Conservation (phyloP, 192 early-diverging fungal species). For the Phycomyces nitens region DNA sequence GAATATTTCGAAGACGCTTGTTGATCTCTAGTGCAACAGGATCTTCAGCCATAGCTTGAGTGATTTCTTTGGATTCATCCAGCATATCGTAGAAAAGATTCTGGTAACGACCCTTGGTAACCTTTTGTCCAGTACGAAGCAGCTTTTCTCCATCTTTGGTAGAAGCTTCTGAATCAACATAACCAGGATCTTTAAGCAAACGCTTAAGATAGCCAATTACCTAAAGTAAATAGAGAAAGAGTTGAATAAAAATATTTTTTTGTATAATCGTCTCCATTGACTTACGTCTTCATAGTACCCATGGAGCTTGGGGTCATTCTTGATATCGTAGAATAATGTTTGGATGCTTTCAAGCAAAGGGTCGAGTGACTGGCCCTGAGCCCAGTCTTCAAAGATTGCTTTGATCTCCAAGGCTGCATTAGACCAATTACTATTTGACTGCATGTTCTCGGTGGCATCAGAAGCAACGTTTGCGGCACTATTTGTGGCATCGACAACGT, state of each 20-base stretch:
- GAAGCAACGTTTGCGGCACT: not conserved
- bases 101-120: conserved; percentile 32
- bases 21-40: conserved; percentile 24
- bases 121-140: conserved; percentile 17
- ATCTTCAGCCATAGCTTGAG: conserved; percentile 30
- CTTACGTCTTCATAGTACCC: conserved; percentile 16
- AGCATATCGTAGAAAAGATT: conserved; percentile 20
- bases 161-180: conserved; percentile 22
- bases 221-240: too few relatives aligned
- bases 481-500: not conserved
- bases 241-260: too few relatives aligned
- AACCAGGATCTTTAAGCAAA: conserved; percentile 34
- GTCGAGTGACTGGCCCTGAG: conserved; percentile 36
- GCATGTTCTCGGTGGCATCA: not conserved
- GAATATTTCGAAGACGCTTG: conserved; percentile 29
- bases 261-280: too few relatives aligned
- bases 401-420: conserved; percentile 34
- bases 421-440: conserved; percentile 15
- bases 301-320: conserved; percentile 27
- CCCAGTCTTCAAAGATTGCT: conserved; percentile 40
- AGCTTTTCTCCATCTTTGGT: conserved; percentile 23
- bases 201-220: conserved; percentile 22
- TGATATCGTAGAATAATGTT: conserved; percentile 22
- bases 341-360: conserved; percentile 30
- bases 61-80: conserved; percentile 19